These are phyloP conservation scores for Saccharum spontaneum DNA, from an alignment of 176 grass and related monocot genomes.

Conservation along the genomic window DNA sequence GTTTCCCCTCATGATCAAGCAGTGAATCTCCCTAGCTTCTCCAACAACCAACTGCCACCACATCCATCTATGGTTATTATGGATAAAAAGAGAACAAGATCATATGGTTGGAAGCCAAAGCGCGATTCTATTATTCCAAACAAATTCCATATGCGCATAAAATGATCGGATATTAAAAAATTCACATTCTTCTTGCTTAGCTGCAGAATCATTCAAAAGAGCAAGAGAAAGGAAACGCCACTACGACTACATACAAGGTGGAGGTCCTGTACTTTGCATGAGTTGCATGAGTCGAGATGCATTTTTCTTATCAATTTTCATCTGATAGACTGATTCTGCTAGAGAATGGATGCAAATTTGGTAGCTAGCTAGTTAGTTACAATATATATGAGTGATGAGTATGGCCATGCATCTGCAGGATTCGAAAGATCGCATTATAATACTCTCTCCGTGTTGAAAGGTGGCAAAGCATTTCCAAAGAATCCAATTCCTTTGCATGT, in stretches of 20 bases:
- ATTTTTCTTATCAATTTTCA: not conserved
- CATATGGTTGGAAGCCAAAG: not conserved
- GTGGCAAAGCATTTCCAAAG: constrained; percentile 26
- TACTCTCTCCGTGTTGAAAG: constrained; percentile 24
- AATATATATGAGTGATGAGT: not conserved
- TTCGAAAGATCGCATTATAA: not conserved
- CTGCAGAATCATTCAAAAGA: not conserved
- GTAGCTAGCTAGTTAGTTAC: constrained; percentile 9
- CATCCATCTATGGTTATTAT: not conserved
- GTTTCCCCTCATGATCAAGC: constrained; percentile 7
- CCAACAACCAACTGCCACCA: constrained; percentile 20
- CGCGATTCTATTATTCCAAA: constrained; percentile 11
- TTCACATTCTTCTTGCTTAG: constrained; percentile 18
- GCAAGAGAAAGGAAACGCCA: not conserved
- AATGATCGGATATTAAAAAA: not conserved
- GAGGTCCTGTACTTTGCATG: constrained; percentile 11
- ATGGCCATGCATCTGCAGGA: constrained; percentile 2
- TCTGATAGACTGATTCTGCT: constrained; percentile 23
- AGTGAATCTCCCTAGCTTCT: not conserved
- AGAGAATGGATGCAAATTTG: constrained; percentile 22
- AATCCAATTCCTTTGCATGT: constrained; percentile 28
- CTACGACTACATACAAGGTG: not conserved
- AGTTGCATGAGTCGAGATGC: constrained; percentile 12
- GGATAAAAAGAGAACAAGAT: constrained; percentile 26
- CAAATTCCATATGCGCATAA: not conserved